A percentile compares a stretch with the other conserved stretches of the same genome.
These are phyloP conservation scores for Penicillium alfredii DNA, from an alignment of 495 filamentous ascomycete genomes.

Conservation along the genomic window DNA sequence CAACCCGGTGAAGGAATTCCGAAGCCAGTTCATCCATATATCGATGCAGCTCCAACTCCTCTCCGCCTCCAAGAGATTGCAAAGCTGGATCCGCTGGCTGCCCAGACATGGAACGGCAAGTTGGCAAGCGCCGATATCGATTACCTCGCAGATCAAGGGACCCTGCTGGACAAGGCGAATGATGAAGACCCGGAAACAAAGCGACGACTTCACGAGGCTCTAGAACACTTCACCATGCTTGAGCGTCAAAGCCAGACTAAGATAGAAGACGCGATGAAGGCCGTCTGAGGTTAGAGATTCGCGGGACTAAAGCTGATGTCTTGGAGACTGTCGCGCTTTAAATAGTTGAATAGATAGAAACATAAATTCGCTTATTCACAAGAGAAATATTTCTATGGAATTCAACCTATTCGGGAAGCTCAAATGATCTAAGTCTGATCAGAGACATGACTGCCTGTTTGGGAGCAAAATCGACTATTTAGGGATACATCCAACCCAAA, in stretches of 20 bases:
- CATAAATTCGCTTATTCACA: no score
- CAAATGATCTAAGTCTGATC: no score
- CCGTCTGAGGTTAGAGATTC: no score
- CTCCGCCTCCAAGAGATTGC: conserved; percentile 14
- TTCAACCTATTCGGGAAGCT: no score
- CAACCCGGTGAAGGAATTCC: conserved; percentile 16
- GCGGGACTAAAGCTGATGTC: no score
- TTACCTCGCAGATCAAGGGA: conserved; percentile 20
- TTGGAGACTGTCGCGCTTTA: no score
- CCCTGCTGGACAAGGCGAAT: conserved; percentile 18
- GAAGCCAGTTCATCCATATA: conserved; percentile 18
- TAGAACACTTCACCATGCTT: conserved; percentile 14
- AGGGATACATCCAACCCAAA: no score
- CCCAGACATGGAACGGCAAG: conserved; percentile 18
- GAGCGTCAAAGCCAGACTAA: conserved; percentile 18
- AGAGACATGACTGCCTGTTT: no score
- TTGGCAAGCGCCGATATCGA: conserved; percentile 19
- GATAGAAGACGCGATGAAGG: conserved; percentile 17
- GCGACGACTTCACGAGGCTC: conserved; percentile 15
- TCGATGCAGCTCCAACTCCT: conserved; percentile 11
- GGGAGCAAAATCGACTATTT: no score
- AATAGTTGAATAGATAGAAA: no score
- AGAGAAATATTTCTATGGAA: no score
- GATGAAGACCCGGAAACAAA: conserved; percentile 14
- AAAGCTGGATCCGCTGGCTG: conserved; percentile 13